These are phyloP conservation scores for Venturia aucupariae DNA, from an alignment of 2,329 filamentous ascomycete species.

Conservation along the genomic window DNA sequence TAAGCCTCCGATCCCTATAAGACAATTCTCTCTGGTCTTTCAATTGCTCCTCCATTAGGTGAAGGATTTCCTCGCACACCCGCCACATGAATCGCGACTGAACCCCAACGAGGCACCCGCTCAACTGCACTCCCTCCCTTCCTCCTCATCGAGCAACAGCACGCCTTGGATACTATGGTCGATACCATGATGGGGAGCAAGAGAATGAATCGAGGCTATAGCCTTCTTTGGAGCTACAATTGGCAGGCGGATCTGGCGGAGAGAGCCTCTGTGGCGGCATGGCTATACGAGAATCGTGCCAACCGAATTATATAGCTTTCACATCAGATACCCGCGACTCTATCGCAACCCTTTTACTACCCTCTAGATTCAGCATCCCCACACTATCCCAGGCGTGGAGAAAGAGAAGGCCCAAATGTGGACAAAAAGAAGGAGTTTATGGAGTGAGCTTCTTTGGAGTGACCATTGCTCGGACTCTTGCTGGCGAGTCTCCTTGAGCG, in stretches of 20 bases:
- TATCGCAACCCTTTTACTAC: too few species aligned
- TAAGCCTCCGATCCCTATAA: too few species aligned
- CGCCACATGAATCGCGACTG: too few species aligned
- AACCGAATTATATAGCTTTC: neutral
- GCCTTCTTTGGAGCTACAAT: neutral
- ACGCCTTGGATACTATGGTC: neutral
- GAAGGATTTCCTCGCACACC: too few species aligned
- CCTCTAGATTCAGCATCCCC: too few species aligned
- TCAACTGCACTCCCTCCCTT: neutral
- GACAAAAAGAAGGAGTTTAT: neutral
- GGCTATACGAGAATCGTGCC: neutral
- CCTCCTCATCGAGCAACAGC: neutral
- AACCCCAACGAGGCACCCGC: neutral
- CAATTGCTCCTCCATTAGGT: too few species aligned
- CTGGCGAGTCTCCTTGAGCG: neutral
- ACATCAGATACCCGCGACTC: neutral
- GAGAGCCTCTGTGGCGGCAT: neutral
- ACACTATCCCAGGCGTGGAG: too few species aligned
- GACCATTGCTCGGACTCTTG: neutral
- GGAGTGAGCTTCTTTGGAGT: neutral
- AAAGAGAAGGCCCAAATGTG: too few species aligned
- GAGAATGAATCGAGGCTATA: neutral
- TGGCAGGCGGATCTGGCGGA: neutral
- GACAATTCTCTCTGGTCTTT: too few species aligned
- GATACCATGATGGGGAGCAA: too few species aligned